Base-by-base conservation (phyloP, 2,329 filamentous ascomycete species). In the Fusarium subglutinans region DNA sequence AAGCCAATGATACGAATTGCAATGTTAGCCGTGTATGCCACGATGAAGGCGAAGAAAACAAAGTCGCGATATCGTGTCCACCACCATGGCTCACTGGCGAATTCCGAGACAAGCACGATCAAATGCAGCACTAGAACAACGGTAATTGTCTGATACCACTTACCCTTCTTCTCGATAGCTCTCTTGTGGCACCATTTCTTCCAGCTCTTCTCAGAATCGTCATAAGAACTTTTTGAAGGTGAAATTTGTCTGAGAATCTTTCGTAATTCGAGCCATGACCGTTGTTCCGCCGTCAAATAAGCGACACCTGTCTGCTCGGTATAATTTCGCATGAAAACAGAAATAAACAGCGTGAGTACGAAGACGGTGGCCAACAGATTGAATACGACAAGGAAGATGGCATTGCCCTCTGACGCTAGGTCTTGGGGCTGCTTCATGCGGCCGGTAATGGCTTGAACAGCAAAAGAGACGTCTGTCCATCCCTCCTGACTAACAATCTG, bases 321-420 rank as follows among this genome's bases (percentile, higher is more conserved):
- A 83, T 99, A 99, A 82, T 98, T 99, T 70, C 96, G 94, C 96
- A 99, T 99, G 82, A 99, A 99, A 70, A 99, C 96, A 64, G 96
- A 98, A 54, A 99, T 97, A 82, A 99, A 99, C 80, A 99, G 86
- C 3, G 96, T 99, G 80, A 99, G 88, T 70, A 99, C 93, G 83
- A 99, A 99, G 73, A 99, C 96, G 0, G 96, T 96, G 38, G 95
- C 95, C 77, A 99, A 88, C 80, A 99, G 89, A 83, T 99, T 99
- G 90, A 98, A 99, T 9, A 96, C 88, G 63, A 99, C 90, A 81
- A 99, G 98, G 86, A 98, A 99, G 41, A 98, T 82, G 1, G 94
- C 95, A 75, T 99, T 98, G 45, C 93, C 95, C 78, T 95, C 90
- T 3, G 93, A 89, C 5, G 90, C 87, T 70, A 91, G 91, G 38